Base-by-base conservation (phyloP, 805 yeast species). In the Priceomyces haplophilus region DNA sequence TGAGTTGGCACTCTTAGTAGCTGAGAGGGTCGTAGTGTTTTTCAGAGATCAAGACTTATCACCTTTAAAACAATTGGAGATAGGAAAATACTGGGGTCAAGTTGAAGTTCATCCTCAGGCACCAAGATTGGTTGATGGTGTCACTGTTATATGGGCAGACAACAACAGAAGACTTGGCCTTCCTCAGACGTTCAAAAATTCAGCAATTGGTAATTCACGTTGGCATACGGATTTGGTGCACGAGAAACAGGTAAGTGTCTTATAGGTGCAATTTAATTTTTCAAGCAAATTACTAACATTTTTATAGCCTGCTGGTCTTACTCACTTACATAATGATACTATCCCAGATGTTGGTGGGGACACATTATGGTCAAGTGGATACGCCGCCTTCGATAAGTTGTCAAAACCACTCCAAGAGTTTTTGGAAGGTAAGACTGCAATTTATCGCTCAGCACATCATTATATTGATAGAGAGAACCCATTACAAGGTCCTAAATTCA, bases 311-410 rank as follows among this genome's bases (percentile, higher is more conserved):
- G 67, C 69, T 8, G 69, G 67, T 42, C 55, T 62, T 33, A 64
- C 69, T 24, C 68, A 72, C 48, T 58, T 64, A 42, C 68, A 64
- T 48, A 54, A 53, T 35, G 69, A 63, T 46, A 47, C 64, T 12
- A 62, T 75, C 51, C 78, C 78, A 18, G 49, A 48, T 1, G 69
- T 67, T 23, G 82, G 82, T 37, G 82, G 82, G 45, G 82, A 78
- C 54, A 78, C 83, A 13, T 46, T 64, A 15, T 77, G 79, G 79
- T 55, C 76, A 3, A 70, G 78, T 34, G 81, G 82, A n/a, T 77
- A 76, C 49, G 81, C 70, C 38, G 78, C 81, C 32, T 78, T 73
- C 54, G 82, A 78, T 51, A 74, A 73, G 57, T 63, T 78, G 42
- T 75, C 80, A 2, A 77, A 76, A 17, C 73, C 73, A 1, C 63